Base-by-base conservation (phyloP, 1,139 yeast species). In the Geotrichum cucujoidarum region DNA sequence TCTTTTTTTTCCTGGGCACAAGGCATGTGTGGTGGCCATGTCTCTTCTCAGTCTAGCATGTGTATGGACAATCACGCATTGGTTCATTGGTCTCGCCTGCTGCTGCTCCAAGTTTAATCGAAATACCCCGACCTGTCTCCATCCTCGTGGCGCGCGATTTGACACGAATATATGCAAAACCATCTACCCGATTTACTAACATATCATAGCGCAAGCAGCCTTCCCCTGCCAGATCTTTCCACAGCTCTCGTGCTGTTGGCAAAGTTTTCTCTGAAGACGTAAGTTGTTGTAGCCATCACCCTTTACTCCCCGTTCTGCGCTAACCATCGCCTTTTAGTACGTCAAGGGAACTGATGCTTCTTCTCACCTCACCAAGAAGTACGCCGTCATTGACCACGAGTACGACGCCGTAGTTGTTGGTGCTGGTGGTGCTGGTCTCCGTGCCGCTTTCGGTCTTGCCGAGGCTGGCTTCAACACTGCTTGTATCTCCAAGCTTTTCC, bases 371-470 rank as follows among this genome's bases (percentile, higher is more conserved):
- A 55, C 67, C 54, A 84, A 82, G 60, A 86, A 88, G 66, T 90
- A 90, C 72, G 95, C 89, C 63, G 83, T 92, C 56, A 82, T 90
- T 59, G 73, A 92, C 72, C 98, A 92, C 70, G 97, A 92, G 70
- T 92, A 92, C 72, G 98, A 92, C 72, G 89, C 96, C 75, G 80
- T 92, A 48, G 98, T 92, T 55, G 92, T 92, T 49, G 98, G 98
- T 64, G 98, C 97, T 48, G 98, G 98, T 63, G 98, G 98, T 68
- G 98, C 98, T 43, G 98, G 98, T 66, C 76, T 92, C 55, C 83
- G 98, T 74, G 98, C 98, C 40, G 97, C 98, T 34, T 92, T 90
- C 61, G 98, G 98, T 55, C 78, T 92, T 55, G 96, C 97, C 50
- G 90, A 88, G 64, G 97, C 95, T 52, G 98, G 98, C 43, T 92